Conservation (phyloP, 352 stramenopile species). For the Phytophthora quininea region DNA sequence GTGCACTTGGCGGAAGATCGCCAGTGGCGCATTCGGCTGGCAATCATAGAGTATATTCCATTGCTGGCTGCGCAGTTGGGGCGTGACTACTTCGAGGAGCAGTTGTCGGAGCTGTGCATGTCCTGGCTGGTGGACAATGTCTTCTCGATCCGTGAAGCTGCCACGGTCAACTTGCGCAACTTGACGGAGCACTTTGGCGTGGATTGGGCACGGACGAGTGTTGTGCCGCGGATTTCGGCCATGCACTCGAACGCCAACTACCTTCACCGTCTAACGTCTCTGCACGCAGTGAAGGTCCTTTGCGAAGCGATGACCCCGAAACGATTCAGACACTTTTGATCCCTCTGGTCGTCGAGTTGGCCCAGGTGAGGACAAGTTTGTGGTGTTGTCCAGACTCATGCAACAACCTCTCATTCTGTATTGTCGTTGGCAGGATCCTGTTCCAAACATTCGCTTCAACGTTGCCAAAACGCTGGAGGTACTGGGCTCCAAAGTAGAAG, state of each 20-base stretch:
- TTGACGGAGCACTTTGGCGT: conserved; percentile 95
- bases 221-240: conserved; percentile 94
- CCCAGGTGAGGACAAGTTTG: conserved; percentile 58
- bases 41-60: conserved; percentile 99
- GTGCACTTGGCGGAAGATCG: conserved; percentile 97
- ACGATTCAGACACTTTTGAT: conserved; percentile 90
- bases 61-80: conserved; percentile 96
- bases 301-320: conserved; percentile 75
- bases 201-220: conserved; percentile 93
- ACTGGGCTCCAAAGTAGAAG: conserved; percentile 80
- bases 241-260: conserved; percentile 95
- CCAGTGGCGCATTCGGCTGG: conserved; percentile 98
- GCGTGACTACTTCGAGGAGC: conserved; percentile 96
- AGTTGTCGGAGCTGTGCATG: conserved; percentile 95
- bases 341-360: conserved; percentile 92
- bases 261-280: conserved; percentile 92
- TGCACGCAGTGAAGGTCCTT: conserved; percentile 90
- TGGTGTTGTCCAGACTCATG: background rate
- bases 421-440: conserved; percentile 71
- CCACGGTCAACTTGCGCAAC: conserved; percentile 94
- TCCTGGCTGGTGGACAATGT: conserved; percentile 97
- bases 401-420: background rate
- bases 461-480: conserved; percentile 96
- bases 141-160: conserved; percentile 96
- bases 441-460: conserved; percentile 99